Evolutionary conservation across 305 asterid species (phyloP).

Genomic region (Fraxinus albicans): DNA sequence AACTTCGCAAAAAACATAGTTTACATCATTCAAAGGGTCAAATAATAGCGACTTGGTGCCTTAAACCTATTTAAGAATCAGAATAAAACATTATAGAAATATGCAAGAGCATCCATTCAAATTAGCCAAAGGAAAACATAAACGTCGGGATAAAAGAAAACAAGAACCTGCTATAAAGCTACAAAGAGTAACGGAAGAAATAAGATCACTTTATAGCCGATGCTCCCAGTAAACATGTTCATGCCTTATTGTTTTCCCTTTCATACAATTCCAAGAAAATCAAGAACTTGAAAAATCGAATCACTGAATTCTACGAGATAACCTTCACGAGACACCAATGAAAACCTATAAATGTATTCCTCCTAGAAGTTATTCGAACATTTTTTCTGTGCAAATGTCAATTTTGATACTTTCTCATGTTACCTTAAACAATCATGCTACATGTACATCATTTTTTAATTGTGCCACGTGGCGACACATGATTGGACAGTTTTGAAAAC

Average conservation of each 20-base stretch:
- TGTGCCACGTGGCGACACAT: too few relatives aligned
- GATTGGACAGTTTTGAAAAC: too few relatives aligned
- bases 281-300: constrained; percentile 26
- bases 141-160: neutral
- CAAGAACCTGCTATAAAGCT: neutral
- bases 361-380: constrained; percentile 37
- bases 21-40: neutral
- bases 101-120: neutral
- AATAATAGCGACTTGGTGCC: neutral
- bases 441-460: too few relatives aligned
- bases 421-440: constrained; percentile 22
- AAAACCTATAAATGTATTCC: constrained; percentile 15
- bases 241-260: constrained; percentile 24
- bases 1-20: neutral
- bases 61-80: neutral
- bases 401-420: constrained; percentile 39
- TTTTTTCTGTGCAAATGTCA: constrained; percentile 36
- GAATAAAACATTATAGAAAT: neutral
- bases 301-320: constrained; percentile 28
- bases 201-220: constrained; percentile 26
- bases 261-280: constrained; percentile 24
- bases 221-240: constrained; percentile 15
- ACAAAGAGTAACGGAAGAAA: neutral
- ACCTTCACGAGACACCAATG: constrained; percentile 18
- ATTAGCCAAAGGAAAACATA: neutral